Percentiles rank a stretch among this genome's conserved stretches.
phyloP scores from a whole-genome alignment of 2,329 filamentous ascomycete species.

The Ustilaginoidea virens region DNA sequence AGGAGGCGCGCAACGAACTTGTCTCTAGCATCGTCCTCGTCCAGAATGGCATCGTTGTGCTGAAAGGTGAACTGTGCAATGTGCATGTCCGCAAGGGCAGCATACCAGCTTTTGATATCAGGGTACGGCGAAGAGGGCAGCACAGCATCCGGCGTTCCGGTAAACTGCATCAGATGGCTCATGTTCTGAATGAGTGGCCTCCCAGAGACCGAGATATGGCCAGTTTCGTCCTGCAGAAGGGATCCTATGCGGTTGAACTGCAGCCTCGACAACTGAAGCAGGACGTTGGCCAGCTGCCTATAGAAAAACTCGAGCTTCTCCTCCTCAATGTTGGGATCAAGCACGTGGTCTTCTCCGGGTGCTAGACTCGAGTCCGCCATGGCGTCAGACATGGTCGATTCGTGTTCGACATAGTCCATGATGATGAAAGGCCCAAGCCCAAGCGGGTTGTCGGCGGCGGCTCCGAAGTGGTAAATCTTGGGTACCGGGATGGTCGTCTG shows the following conservation, averaged over 20 bases:
- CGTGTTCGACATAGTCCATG: constrained; percentile 19
- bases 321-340: constrained; percentile 19
- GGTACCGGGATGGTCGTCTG: constrained; percentile 20
- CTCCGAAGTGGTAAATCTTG: constrained; percentile 15
- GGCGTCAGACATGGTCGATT: constrained; percentile 12
- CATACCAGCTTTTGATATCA: constrained; percentile 16
- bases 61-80: constrained; percentile 21
- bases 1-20: constrained; percentile 19
- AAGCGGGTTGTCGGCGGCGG: constrained; percentile 15
- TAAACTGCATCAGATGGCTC: constrained; percentile 17
- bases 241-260: constrained; percentile 23
- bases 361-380: constrained; percentile 13
- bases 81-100: constrained; percentile 20
- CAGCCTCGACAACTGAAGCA: constrained; percentile 22
- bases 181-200: constrained; percentile 24
- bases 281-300: constrained; percentile 23
- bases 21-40: constrained; percentile 13
- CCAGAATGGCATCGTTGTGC: constrained; percentile 19
- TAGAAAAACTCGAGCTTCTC: constrained; percentile 19
- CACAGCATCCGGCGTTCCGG: constrained; percentile 8
- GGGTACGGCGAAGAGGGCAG: constrained; percentile 14
- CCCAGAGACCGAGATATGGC: constrained; percentile 12
- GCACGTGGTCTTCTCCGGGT: constrained; percentile 12
- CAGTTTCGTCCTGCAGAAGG: constrained; percentile 12
- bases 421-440: constrained; percentile 21